Evolutionary conservation across 1,139 yeast species (phyloP).

Genomic region (Hansenula sp.): DNA sequence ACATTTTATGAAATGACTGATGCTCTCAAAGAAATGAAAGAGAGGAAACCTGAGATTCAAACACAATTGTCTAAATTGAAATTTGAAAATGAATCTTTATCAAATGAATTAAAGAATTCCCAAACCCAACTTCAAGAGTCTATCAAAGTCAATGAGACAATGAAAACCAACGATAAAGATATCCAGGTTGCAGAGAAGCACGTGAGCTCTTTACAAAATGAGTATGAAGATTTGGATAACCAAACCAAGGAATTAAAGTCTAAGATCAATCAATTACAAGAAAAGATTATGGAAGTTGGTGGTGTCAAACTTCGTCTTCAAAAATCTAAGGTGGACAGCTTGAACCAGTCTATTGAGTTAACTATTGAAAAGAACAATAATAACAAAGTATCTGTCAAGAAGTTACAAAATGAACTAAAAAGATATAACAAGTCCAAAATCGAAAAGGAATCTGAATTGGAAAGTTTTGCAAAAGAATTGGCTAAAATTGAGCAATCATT

Average conservation of each 20-base stretch:
- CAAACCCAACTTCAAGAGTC: slow-evolving; percentile 28
- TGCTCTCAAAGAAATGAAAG: slow-evolving; percentile 54
- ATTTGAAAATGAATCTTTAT: slow-evolving; percentile 64
- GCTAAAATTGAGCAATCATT: slow-evolving; percentile 28
- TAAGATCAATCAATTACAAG: slow-evolving; percentile 60
- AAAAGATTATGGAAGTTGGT: slow-evolving; percentile 84
- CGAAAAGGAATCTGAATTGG: slow-evolving; percentile 35
- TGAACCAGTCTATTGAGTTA: slow-evolving; percentile 64
- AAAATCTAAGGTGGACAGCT: slow-evolving; percentile 76
- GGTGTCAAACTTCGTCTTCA: slow-evolving; percentile 83
- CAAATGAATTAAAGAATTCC: slow-evolving; percentile 25
- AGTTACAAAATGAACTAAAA: slow-evolving; percentile 62
- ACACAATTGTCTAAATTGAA: slow-evolving; percentile 52
- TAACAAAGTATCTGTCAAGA: slow-evolving; percentile 58
- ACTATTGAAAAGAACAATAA: slow-evolving; percentile 56
- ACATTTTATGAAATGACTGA: slow-evolving; percentile 58
- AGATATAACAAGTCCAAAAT: slow-evolving; percentile 47
- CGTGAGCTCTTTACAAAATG: slow-evolving; percentile 33
- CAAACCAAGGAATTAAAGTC: slow-evolving; percentile 58
- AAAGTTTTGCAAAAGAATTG: slow-evolving; percentile 32
- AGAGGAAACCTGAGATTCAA: slow-evolving; percentile 70
- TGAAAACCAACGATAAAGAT: slow-evolving; percentile 29
- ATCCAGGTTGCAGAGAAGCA: slow-evolving; percentile 36
- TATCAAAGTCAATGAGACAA: slow-evolving; percentile 15
- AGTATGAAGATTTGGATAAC: slow-evolving; percentile 41